These are phyloP conservation scores for Vitis cinerea DNA, from an alignment of 164 flowering plant species.

Conservation along the genomic window DNA sequence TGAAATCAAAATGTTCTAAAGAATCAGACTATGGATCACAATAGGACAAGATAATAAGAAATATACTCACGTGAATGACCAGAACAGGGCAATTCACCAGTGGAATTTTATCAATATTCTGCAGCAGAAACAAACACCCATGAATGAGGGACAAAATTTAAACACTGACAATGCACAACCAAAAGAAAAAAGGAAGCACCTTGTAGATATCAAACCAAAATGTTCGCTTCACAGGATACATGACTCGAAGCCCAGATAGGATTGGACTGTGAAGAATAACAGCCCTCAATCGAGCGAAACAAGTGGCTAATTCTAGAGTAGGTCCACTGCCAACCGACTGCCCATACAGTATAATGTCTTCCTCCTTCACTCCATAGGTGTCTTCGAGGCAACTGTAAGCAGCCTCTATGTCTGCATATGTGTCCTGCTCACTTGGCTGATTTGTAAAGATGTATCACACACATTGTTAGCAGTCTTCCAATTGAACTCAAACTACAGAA, in stretches of 20 bases:
- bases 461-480: not conserved
- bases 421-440: slow-evolving; percentile 88
- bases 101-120: slow-evolving; percentile 80
- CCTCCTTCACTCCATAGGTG: slow-evolving; percentile 73
- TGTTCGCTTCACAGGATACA: slow-evolving; percentile 79
- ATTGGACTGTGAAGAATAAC: slow-evolving; percentile 89
- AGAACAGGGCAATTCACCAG: slow-evolving; percentile 75
- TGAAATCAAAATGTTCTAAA: no score
- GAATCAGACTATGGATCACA: no score
- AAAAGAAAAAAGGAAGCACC: slow-evolving; percentile 33
- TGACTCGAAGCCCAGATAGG: slow-evolving; percentile 83
- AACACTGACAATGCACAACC: not conserved
- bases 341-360: slow-evolving; percentile 82
- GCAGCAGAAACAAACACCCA: slow-evolving; percentile 28
- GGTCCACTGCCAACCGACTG: slow-evolving; percentile 99
- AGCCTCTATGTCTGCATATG: slow-evolving; percentile 93
- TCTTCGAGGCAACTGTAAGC: slow-evolving; percentile 76
- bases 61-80: slow-evolving; percentile 81
- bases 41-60: not conserved
- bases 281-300: slow-evolving; percentile 66
- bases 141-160: not conserved
- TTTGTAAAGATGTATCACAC: not conserved
- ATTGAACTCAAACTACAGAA: not conserved
- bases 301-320: slow-evolving; percentile 68
- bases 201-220: slow-evolving; percentile 95